These are phyloP conservation scores for Sonneratia caseolaris DNA, from an alignment of 345 rosid genomes.

Conservation along the genomic window DNA sequence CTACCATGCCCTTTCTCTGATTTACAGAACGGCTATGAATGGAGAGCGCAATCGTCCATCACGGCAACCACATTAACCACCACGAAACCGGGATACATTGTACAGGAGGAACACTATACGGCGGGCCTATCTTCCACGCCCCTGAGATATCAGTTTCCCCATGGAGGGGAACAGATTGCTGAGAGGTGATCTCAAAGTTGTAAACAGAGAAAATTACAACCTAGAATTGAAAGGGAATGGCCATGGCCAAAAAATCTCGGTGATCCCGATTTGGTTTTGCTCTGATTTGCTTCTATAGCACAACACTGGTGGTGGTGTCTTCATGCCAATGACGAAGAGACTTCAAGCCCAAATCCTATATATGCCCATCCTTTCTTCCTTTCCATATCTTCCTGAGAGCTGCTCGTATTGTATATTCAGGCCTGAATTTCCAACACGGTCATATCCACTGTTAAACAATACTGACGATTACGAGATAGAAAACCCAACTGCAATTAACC, in stretches of 20 bases:
- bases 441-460: constrained; percentile 1
- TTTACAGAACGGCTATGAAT: not conserved
- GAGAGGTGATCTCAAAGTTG: not conserved
- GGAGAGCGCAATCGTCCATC: not conserved
- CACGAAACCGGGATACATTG: not conserved
- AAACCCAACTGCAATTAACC: constrained; percentile 1
- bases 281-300: not conserved
- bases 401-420: not conserved
- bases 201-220: constrained; percentile 9
- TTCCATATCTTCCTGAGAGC: not conserved
- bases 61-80: constrained; percentile 1
- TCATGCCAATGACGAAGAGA: not conserved
- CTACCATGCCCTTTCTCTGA: not conserved
- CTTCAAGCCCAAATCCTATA: not conserved
- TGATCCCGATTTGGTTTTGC: not conserved
- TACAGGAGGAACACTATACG: not conserved
- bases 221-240: not conserved
- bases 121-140: constrained; percentile 3
- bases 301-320: not conserved
- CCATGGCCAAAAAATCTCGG: not conserved
- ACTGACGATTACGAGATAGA: not conserved
- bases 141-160: constrained; percentile 2
- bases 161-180: not conserved
- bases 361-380: not conserved
- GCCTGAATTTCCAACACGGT: not conserved